Evolutionary conservation across 805 yeast genomes (phyloP), one percentile per base, ranked within the genome.

Genomic region (Metschnikowia santaceciliae): DNA sequence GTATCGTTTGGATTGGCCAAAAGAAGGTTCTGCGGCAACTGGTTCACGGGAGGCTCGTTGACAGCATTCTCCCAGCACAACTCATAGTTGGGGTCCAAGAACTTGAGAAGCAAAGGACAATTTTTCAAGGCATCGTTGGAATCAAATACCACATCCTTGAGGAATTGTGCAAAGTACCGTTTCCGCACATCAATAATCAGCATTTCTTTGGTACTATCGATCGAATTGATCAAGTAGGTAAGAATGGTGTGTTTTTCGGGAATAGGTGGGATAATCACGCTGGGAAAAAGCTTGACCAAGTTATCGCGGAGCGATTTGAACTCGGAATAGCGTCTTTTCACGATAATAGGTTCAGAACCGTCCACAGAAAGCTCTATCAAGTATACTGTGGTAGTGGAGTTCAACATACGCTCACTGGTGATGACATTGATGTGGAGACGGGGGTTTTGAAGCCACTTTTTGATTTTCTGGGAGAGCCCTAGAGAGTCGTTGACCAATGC

Each of bases 1-100:
- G 85, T 82, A 52, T 77, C 64, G 34, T 73, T 59, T 1, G 83
- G 81, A 32, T 80, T 78, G 3, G 80, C 75, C 15, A 80, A 64
- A 19, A 80, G 61, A 35, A 77, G 62, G 42, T 78, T 78, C 45
- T 74, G 71, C 3, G 84, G 81, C 3, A 80, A 65, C 30, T 72
- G 56, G 47, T 68, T 72, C 8, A 69, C 69, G 2, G 78, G 78
- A 1, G 78, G 76, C 54, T 74, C 78, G 51, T 75, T 74, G 48
- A 79, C 67, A 1, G 79, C 76, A 58, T 78, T 73, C n/a, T 65
- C 62, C 83, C 83, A 80, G 52, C 76, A 69, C 50, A 69, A 66
- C 54, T 77, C 81, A 46, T 71, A 74, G 62, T 69, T 65, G 5
- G 82, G 81, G 56, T 79, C 83, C 33, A 80, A 61, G 53, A 81